A percentile compares a stretch with the other conserved stretches of the same genome.
Conservation (phyloP, 1,284 basidiomycete genomes). For the Rhodotorula sp. region DNA sequence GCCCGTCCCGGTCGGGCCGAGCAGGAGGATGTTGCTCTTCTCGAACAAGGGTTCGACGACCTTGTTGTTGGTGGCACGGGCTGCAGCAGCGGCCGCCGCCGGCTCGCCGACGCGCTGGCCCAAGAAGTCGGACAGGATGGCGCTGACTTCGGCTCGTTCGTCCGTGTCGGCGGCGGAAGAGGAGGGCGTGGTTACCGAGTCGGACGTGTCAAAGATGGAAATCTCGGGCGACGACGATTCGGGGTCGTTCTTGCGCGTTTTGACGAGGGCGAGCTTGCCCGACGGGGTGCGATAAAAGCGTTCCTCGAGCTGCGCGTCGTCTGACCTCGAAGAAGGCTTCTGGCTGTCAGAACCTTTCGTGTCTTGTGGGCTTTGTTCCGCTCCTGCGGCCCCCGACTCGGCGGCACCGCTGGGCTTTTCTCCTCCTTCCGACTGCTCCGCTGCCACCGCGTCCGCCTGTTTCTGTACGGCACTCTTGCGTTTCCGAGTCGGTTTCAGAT, state of each 20-base stretch:
- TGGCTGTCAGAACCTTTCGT: background rate
- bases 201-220: conserved; percentile 5
- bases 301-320: background rate
- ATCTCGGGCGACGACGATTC: background rate
- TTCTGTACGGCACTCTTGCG: too few relatives aligned
- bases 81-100: conserved; percentile 45
- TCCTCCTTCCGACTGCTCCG: background rate
- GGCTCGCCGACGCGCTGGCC: conserved; percentile 45
- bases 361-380: background rate
- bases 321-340: background rate
- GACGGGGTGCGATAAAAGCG: conserved; percentile 1
- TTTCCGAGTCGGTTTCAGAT: conserved; percentile 1
- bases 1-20: conserved; percentile 60
- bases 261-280: conserved; percentile 1
- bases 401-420: background rate
- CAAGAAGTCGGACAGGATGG: conserved; percentile 24
- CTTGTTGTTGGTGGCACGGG: conserved; percentile 3
- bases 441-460: background rate
- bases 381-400: background rate
- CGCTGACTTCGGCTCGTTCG: conserved; percentile 13
- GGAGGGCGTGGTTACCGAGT: background rate
- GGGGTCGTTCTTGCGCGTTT: background rate
- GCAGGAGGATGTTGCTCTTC: conserved; percentile 87
- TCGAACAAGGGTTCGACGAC: conserved; percentile 58
- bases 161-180: background rate